Evolutionary conservation across 2,329 filamentous ascomycete genomes (phyloP), one percentile per base, ranked within the genome.

Genomic region (Fusarium temperatum): DNA sequence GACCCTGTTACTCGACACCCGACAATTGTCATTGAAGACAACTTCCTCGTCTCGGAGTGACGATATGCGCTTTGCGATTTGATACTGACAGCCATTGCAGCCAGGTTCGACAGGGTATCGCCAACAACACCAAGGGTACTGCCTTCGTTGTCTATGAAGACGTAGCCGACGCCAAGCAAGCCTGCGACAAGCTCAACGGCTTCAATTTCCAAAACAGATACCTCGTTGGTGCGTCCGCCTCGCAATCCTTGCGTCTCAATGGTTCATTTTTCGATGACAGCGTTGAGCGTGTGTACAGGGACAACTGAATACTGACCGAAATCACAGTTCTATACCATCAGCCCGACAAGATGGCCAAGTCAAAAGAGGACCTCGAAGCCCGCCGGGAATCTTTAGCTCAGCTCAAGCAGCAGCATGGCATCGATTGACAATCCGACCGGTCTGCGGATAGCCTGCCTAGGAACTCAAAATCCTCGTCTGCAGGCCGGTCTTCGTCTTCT

Each of bases 141-240:
- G 96, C 96, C 77, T 99, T 98, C 85, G 96, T 99, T 79, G 96
- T 99, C 85, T 99, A 98, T 89, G 96, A 98, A 86, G 96, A 99
- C 89, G 96, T 98, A 78, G 93, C 96, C 90, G 96, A 99, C 89
- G 95, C 96, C 78, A 99, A 99, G 88, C 92, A 95, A 86, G 96
- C 96, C 82, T 98, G 96, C 89, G 96, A 99, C 88, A 98, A 98
- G 88, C 89, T 99, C 84, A 99, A 99, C 88, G 96, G 96, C 83
- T 99, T 97, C 91, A 99, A 99, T 88, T 99, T 99, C 85, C 96
- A 99, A 88, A 98, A 96, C 87, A 93, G 96, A 83, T 99, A 99
- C 86, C 94, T 99, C 79, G 96, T 99, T 81, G 95, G 94, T 97
- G 90, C 72, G 94, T 91, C 30, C 41, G 51, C 41, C 28, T 55